Base-by-base conservation (phyloP, 345 rosid genomes). In the Tarenaya hassleriana region DNA sequence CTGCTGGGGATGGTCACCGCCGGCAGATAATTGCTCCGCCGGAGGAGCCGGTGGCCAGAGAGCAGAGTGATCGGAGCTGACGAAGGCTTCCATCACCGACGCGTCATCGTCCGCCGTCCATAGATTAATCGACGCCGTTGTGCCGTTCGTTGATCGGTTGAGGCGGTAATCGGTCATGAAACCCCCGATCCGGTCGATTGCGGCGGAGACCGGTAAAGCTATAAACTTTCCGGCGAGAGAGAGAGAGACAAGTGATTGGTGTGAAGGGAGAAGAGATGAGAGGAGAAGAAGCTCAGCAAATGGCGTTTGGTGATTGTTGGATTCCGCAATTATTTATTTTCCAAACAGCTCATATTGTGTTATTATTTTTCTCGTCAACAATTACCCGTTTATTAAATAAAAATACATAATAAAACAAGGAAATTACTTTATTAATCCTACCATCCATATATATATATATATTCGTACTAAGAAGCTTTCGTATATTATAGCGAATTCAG, bases 71-170 rank as follows among this genome's bases (percentile, higher is more conserved):
- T 85, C 94, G 41, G 85, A 69, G 66, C 76, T 70, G 77, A 81
- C 83, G 74, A 92, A 92, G 56, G 97, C 94, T 44, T 92, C 98
- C 97, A 88, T 88, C 41, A 89, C 84, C 13, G 96, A 73, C 3
- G 79, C 66, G 77, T 84, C 79, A 51, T 88, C 95, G 47, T 88
- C 95, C 15, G 79, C 47, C n/a, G 77, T 41, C 77, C 89, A 82
- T 14, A 70, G 78, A 73, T 75, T 73, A 79, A 72, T 75, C 43
- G 83, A 50, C 58, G 82, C 24, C 3, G 77, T 34, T 3, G 35
- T 33, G 3, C 35, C 35, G 35, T 7, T 33, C 9, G 35, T 11
- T 33, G 35, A 33, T 7, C 10, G 35, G 35, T 33, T 33, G 9
- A 33, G 63, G 42, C 17, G 46, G 50, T 34, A 27, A 58, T 27